Conservation (phyloP, 129 eudicot species). For the Saposhnikovia divaricata region DNA sequence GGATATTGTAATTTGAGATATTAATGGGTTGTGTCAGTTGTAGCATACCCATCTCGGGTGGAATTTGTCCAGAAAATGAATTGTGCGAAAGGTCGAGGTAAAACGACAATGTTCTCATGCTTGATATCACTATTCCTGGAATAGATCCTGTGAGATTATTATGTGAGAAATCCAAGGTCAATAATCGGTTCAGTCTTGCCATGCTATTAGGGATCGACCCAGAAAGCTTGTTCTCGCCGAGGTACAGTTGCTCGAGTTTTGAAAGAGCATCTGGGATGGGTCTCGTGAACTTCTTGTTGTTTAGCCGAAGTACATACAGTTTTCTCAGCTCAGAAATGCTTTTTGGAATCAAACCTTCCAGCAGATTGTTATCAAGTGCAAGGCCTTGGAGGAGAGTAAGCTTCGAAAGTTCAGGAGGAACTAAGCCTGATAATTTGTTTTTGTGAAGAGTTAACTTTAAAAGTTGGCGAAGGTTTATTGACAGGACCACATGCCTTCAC, state of each 20-base stretch:
- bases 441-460: constrained; percentile 22
- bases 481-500: no score
- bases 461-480: constrained; percentile 32
- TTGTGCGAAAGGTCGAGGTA: constrained; percentile 65
- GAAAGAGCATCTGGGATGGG: constrained; percentile 44
- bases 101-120: constrained; percentile 53
- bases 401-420: constrained; percentile 58
- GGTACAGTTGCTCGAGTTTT: constrained; percentile 46
- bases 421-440: constrained; percentile 53
- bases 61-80: constrained; percentile 42
- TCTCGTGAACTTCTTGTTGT: constrained; percentile 49
- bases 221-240: constrained; percentile 60
- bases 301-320: constrained; percentile 38
- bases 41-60: constrained; percentile 51
- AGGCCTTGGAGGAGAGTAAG: constrained; percentile 52
- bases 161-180: constrained; percentile 50
- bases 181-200: constrained; percentile 30
- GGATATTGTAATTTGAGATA: constrained; percentile 61
- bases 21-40: constrained; percentile 77
- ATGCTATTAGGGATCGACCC: constrained; percentile 51
- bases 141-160: constrained; percentile 51
- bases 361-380: constrained; percentile 29
- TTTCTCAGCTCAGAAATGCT: constrained; percentile 45
- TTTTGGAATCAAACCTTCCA: constrained; percentile 65
- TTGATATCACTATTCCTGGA: constrained; percentile 39